phyloP scores from a whole-genome alignment of 2,329 filamentous ascomycete species.

The Byssochlamys sp. region DNA sequence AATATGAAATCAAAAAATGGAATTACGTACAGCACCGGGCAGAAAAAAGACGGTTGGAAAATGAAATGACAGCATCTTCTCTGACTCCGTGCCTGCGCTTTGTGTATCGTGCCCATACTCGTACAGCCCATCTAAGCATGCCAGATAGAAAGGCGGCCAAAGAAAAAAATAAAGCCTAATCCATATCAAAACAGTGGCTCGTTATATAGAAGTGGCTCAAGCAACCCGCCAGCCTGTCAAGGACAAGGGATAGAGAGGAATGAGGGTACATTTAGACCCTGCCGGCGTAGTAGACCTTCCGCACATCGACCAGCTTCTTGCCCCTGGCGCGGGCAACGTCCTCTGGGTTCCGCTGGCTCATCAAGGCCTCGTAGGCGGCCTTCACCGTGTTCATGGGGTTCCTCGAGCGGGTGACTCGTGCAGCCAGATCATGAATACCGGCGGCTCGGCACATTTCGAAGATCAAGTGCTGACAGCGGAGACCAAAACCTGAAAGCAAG shows the following conservation, averaged over 20 bases:
- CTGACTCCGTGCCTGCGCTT: neutral
- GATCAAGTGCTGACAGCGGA: constrained; percentile 81
- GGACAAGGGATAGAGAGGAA: constrained; percentile 6
- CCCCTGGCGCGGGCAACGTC: constrained; percentile 80
- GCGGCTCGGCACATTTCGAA: constrained; percentile 86
- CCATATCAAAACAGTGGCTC: neutral
- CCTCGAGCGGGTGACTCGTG: constrained; percentile 69
- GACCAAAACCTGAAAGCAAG: constrained; percentile 64
- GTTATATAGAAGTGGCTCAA: neutral
- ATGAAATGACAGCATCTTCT: neutral
- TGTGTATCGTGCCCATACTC: constrained; percentile 4
- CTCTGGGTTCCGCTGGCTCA: constrained; percentile 76
- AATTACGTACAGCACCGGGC: neutral
- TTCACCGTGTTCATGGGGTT: constrained; percentile 99
- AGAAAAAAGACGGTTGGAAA: neutral
- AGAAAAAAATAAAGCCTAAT: neutral
- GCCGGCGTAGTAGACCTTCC: constrained; percentile 94
- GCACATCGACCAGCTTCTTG: constrained; percentile 89
- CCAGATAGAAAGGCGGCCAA: neutral
- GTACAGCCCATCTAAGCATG: constrained; percentile 5
- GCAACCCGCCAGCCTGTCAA: neutral
- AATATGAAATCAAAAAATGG: neutral
- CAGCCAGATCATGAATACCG: constrained; percentile 79
- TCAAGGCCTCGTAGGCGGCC: constrained; percentile 72
- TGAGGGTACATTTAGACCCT: constrained; percentile 41